These are phyloP conservation scores for Xylariaceae sp. DNA, from an alignment of 2,329 filamentous ascomycete species.

Conservation along the genomic window DNA sequence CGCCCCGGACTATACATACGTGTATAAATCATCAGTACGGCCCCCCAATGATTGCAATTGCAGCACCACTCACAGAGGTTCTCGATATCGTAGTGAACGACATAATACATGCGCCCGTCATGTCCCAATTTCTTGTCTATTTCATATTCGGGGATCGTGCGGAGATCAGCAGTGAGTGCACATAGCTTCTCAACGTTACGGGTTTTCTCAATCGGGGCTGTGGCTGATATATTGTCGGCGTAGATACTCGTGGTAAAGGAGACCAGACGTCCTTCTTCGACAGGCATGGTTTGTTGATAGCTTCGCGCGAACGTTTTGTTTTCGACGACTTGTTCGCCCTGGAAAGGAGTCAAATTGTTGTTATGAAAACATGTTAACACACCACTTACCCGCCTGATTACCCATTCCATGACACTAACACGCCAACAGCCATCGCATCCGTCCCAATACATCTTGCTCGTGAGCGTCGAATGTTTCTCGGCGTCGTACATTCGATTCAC, in stretches of 20 bases:
- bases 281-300: conserved; percentile 25
- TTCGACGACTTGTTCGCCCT: conserved; percentile 33
- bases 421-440: conserved; percentile 6
- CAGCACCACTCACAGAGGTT: conserved; percentile 24
- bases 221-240: conserved; percentile 19
- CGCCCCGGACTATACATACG: conserved; percentile 26
- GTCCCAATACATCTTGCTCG: conserved; percentile 7
- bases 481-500: conserved; percentile 4
- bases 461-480: conserved; percentile 4
- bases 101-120: conserved; percentile 32
- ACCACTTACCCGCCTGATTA: conserved; percentile 28
- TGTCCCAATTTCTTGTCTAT: conserved; percentile 25
- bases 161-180: conserved; percentile 32
- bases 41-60: background rate
- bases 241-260: conserved; percentile 30
- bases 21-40: background rate
- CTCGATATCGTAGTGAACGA: conserved; percentile 32
- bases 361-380: background rate
- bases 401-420: conserved; percentile 33
- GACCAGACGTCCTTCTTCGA: conserved; percentile 25
- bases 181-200: conserved; percentile 29
- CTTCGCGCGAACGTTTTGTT: conserved; percentile 28
- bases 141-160: conserved; percentile 30
- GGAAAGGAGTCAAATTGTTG: background rate
- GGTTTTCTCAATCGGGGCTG: conserved; percentile 28